Base-by-base conservation (phyloP, 2,329 filamentous ascomycete genomes). In the Blastomyces silverae region DNA sequence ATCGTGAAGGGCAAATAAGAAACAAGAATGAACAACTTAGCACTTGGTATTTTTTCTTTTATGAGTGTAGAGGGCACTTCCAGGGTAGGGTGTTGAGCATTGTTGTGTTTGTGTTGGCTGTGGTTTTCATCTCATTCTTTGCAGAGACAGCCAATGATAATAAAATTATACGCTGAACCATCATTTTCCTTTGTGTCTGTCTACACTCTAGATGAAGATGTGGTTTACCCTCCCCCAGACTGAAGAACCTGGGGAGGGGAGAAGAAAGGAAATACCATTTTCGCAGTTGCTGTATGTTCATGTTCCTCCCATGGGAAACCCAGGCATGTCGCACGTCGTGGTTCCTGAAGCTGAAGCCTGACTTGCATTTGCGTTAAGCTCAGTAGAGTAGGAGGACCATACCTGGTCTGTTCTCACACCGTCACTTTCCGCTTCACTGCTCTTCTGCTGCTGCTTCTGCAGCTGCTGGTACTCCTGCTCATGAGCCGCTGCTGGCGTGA, bases 291-390 rank as follows among this genome's bases (percentile, higher is more conserved):
- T 52, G 22, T 22, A 31, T n/a, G 10, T 46, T 64, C 34, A 56
- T 22, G 58, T 61, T 25, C 62, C 42, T 50, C 60, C 55, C 46
- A 66, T 56, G 56, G 65, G 28, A 34, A 55, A 63, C 39, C n/a
- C 62, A n/a, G 63, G 37, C 53, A 50, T 64, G 31, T 66, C 65
- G 56, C 59, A 64, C 3, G 55, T 39, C 34, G 31, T 20, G 52
- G n/a, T 28, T 57, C 25, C 22, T 44, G 57, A 44, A 28, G 37
- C 7, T 44, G 57, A 44, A 44, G 37, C 7, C 39, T 60, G 57
- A 60, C 57, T 60, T 42, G 39, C 10, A 60, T 37, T 60, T 42
- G 57, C n/a, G 37, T 37, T 42, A 46, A 60, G 57, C 22, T 60
- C 60, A 62, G 28, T 31, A 52, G 48, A 62, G 28, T 22, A 56